Evolutionary conservation across 495 filamentous ascomycete genomes (phyloP), one percentile per base, ranked within the genome.

Genomic region (Daldinia grandis): DNA sequence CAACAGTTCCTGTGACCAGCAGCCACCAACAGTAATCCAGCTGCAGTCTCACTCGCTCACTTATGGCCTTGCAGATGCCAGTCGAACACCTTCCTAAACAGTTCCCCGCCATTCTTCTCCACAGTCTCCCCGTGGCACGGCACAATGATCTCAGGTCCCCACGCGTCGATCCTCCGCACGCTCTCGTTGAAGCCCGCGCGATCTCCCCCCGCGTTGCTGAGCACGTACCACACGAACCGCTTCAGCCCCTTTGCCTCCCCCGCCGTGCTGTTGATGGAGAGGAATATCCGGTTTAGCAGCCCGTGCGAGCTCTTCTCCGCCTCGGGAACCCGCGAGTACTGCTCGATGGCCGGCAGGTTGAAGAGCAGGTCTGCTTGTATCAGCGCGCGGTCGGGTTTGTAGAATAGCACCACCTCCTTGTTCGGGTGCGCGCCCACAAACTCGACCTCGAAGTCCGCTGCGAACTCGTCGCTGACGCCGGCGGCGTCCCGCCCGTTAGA

Each of bases 61-160:
- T 84, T 85, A 71, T 83, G 80, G 24, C 82, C 83, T 63, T 88
- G 78, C 79, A 97, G 75, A 80, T 94, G 91, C 94, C 94, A 98
- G 70, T 87, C 89, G 81, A 97, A 92, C 10, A 97, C 85, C 79
- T 91, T 92, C 78, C 86, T 80, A 66, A 93, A 99, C 33, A 95
- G 81, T 8, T 82, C 88, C 81, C 93, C 95, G 30, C 86, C 93
- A 38, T 86, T 86, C 19, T 80, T 88, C 78, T 94, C 90, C 66
- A 98, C 89, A 30, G 92, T 89, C 84, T 99, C 95, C 8, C 95
- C 95, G 83, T 99, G 95, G 76, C 94, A 98, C 1, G 94, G 93
- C 74, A 98, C 88, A 66, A 99, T 85, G 19, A 88, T 90, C 67
- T 94, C 89, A 73, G 97, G 94, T 66, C 95, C 92, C 95, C 95